These are phyloP conservation scores for Claviceps capensis DNA, from an alignment of 2,329 filamentous ascomycete genomes.

Conservation along the genomic window DNA sequence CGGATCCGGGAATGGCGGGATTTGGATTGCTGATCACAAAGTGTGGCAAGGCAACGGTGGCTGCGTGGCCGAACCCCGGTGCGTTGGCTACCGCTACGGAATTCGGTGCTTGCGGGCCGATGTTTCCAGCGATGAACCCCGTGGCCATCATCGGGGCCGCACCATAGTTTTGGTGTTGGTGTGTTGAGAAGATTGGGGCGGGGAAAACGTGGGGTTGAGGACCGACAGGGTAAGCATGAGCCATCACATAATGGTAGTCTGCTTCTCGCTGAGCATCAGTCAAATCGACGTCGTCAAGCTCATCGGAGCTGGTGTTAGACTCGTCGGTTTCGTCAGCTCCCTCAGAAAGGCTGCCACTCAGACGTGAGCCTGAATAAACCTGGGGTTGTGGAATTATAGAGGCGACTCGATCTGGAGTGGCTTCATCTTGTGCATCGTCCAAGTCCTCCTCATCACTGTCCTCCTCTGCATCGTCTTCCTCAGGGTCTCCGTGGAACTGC, in stretches of 20 bases:
- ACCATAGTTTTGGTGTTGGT: not conserved
- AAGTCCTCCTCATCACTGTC: constrained; percentile 18
- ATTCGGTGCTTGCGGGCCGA: not conserved
- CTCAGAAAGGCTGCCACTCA: not conserved
- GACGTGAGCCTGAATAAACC: not conserved
- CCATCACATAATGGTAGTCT: constrained; percentile 4
- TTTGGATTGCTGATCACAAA: constrained; percentile 20
- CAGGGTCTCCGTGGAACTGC: constrained; percentile 6
- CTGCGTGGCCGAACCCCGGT: not conserved
- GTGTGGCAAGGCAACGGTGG: constrained; percentile 5
- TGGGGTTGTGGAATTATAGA: not conserved
- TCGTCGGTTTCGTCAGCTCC: not conserved
- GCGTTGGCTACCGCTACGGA: constrained; percentile 1
- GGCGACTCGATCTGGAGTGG: constrained; percentile 10
- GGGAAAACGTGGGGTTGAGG: not conserved
- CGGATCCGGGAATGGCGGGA: constrained; percentile 27
- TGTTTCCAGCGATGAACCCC: not conserved
- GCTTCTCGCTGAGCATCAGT: constrained; percentile 4
- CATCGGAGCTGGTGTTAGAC: not conserved
- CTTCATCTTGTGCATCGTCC: constrained; percentile 22
- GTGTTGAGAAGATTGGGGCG: not conserved
- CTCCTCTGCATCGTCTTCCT: constrained; percentile 14
- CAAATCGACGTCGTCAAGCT: not conserved
- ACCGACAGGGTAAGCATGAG: constrained; percentile 1
- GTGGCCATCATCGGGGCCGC: not conserved